Base-by-base conservation (phyloP, 73 alveolate genomes). In the Paramecium tetraurelia region DNA sequence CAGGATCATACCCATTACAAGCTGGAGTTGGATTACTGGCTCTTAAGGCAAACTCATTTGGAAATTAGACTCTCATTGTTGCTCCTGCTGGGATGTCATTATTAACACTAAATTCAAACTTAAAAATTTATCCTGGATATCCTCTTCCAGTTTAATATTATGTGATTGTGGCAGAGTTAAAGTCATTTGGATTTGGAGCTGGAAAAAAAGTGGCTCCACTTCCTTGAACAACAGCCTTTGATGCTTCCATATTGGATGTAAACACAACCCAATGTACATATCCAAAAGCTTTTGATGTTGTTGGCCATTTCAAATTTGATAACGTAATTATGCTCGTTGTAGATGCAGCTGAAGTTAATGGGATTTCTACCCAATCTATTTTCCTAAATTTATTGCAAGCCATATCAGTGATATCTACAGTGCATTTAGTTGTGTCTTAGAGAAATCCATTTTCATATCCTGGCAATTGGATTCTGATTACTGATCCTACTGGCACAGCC, bases 41-140 rank as follows among this genome's bases (percentile, higher is more conserved):
- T 8, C 75, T 31, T 35, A 53, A 21, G 18, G 50, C 24, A 86
- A 58, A 92, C 21, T 53, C 72, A 20, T 84, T 14, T 29, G 95
- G 95, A 76, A 92, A 92, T 85, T 92, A 58, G 16, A 92, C 59
- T 9, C 77, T n/a, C 77, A 92, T 41, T 8, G 31, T 89, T 18
- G 94, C 95, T 11, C 85, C 92, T 38, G 18, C 21, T 22, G 89
- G 90, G 3, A 92, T 38, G n/a, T 33, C 36, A 57, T 92, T 92
- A 35, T 38, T 84, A n/a, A 75, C 87, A 24, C 57, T 53, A 22
- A 92, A 44, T 57, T 58, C 22, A 31, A 92, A 59, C 44, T 12
- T 68, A 43, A 85, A 92, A 22, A 35, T 50, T 16, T 53, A 31
- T 41, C 77, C 92, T 5, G 92, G 90, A 87, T 58, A 86, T 41